Conservation (phyloP, 1,284 basidiomycete genomes). For the Veloporphyrellus conicus region DNA sequence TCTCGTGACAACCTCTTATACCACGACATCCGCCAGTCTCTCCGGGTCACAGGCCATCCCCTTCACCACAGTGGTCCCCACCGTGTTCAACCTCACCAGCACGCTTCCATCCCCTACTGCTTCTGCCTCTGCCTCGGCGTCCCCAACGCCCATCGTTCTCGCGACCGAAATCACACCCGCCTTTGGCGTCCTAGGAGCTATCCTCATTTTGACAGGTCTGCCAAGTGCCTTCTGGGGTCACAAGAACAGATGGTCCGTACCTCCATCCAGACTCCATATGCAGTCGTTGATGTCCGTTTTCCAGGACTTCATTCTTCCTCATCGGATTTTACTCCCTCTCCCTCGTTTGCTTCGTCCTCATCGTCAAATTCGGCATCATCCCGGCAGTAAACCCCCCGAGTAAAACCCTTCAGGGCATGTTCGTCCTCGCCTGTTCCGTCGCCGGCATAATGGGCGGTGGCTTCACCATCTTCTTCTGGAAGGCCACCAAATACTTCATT, state of each 20-base stretch:
- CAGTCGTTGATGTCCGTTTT: slow-evolving; percentile 10
- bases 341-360: slow-evolving; percentile 82
- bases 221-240: slow-evolving; percentile 89
- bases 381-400: slow-evolving; percentile 78
- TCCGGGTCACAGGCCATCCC: slow-evolving; percentile 46
- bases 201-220: slow-evolving; percentile 86
- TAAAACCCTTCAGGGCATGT: slow-evolving; percentile 79
- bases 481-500: slow-evolving; percentile 79
- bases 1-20: slow-evolving; percentile 46
- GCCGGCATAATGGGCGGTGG: slow-evolving; percentile 82
- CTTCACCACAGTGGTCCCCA: slow-evolving; percentile 52
- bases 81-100: slow-evolving; percentile 58
- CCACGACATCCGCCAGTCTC: slow-evolving; percentile 45
- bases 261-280: slow-evolving; percentile 12
- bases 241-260: slow-evolving; percentile 80
- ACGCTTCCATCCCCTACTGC: slow-evolving; percentile 38
- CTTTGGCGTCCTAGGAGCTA: slow-evolving; percentile 83
- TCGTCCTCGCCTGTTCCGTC: slow-evolving; percentile 77
- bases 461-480: slow-evolving; percentile 86
- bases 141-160: slow-evolving; percentile 55
- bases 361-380: slow-evolving; percentile 84
- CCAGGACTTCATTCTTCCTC: slow-evolving; percentile 88
- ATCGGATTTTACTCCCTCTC: slow-evolving; percentile 87
- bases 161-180: slow-evolving; percentile 80
- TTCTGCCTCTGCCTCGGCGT: slow-evolving; percentile 44